Evolutionary conservation across 768 basidiomycete genomes (phyloP).

Genomic region (Roridomyces roridus): DNA sequence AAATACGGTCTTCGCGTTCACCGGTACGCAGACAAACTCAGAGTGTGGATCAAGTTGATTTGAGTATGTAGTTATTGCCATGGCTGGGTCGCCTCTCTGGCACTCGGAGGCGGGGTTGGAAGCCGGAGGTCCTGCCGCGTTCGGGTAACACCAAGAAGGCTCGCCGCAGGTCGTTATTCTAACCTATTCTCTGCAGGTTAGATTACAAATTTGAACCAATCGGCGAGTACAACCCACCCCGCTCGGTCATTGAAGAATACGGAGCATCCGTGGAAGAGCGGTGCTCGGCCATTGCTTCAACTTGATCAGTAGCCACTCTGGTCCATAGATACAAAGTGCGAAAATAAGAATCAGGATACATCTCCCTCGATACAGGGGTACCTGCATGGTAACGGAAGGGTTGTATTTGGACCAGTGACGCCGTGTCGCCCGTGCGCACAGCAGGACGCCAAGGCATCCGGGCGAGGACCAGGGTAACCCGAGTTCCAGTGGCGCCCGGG

Average conservation of each 20-base stretch:
- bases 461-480: too few relatives aligned
- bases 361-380: too few relatives aligned
- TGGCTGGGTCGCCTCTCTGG: constrained; percentile 63
- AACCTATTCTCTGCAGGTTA: constrained; percentile 23
- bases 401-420: too few relatives aligned
- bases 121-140: constrained; percentile 58
- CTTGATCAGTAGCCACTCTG: too few relatives aligned
- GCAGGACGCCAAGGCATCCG: too few relatives aligned
- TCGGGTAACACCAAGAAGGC: constrained; percentile 44
- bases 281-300: too few relatives aligned
- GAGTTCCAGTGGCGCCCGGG: too few relatives aligned
- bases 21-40: constrained; percentile 49
- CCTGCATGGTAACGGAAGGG: too few relatives aligned
- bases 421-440: too few relatives aligned
- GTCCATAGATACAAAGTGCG: too few relatives aligned
- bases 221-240: constrained; percentile 47
- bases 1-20: constrained; percentile 64
- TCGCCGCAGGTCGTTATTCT: neutral
- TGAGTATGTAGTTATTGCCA: constrained; percentile 31
- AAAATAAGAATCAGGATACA: too few relatives aligned
- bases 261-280: too few relatives aligned
- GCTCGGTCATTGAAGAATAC: constrained; percentile 55
- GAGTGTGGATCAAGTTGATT: neutral
- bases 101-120: constrained; percentile 53
- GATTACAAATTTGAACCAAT: constrained; percentile 43